Evolutionary conservation across 2,329 filamentous ascomycete genomes (phyloP).

Genomic region (Colletotrichum camelliae): DNA sequence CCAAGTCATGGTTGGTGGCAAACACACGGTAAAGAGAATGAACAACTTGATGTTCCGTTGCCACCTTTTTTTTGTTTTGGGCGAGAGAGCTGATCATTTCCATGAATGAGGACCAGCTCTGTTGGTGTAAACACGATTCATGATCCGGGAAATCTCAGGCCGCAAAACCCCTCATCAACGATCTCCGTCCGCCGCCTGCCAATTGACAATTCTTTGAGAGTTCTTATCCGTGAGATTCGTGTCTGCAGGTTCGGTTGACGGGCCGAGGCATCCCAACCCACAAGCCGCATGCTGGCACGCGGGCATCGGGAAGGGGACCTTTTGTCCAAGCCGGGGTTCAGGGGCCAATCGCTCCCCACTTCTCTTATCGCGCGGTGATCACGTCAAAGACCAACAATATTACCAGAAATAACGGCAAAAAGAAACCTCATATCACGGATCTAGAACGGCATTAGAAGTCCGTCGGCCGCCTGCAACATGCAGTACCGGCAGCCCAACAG

Average conservation of each 20-base stretch:
- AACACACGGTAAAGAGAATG: background rate
- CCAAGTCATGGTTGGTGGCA: background rate
- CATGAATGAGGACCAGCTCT: background rate
- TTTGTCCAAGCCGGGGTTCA: background rate
- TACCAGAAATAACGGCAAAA: background rate
- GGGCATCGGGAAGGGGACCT: background rate
- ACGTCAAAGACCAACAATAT: background rate
- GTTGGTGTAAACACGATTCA: background rate
- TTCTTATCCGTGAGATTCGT: background rate
- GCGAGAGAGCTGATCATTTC: too few relatives aligned
- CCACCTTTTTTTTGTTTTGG: too few relatives aligned
- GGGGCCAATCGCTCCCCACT: background rate
- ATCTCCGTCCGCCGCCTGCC: background rate
- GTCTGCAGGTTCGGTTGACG: background rate
- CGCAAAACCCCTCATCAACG: background rate
- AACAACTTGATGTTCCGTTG: background rate
- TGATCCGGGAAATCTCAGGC: background rate
- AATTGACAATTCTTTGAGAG: background rate
- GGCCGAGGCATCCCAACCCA: background rate
- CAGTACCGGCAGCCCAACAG: background rate
- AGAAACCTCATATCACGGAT: background rate
- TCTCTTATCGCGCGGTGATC: background rate
- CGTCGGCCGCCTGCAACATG: background rate
- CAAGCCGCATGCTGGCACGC: background rate
- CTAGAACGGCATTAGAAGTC: background rate